Evolutionary conservation across 179 eudicot species (phyloP), one percentile per base, ranked within the genome.

Genomic region (Kewa caespitosa): DNA sequence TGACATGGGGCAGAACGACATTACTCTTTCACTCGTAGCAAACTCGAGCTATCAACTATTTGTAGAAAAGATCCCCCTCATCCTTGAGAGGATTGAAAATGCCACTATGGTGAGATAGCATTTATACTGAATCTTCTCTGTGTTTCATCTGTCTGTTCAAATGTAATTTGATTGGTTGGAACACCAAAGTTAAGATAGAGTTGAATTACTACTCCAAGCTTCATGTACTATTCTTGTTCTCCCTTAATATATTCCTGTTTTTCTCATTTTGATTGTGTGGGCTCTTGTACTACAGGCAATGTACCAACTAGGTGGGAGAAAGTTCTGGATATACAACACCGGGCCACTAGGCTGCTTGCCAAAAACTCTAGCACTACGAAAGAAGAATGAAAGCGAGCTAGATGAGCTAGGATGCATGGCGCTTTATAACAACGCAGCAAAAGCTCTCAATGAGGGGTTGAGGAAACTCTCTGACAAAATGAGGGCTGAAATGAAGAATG

Each of bases 261-360:
- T n/a, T n/a, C n/a, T n/a, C n/a, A n/a, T 78, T 28, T 57, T 65
- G 38, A 36, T 14, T 20, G 63, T 65, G 30, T 48, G 0, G 4
- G 34, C 25, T 67, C 17, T 57, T 39, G 27, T 55, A 25, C 37
- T 78, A 20, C 86, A 93, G 97, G 79, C 75, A 74, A 64, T 94
- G 64, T 90, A 92, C 37, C 83, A 86, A 10, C 68, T 85, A 73
- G 97, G 97, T 43, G 98, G 88, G 69, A 89, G 96, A 80, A 90
- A 90, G 60, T 86, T 92, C 42, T 94, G 93, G 98, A 74, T 94
- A 70, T 95, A 92, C 78, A 92, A 92, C 84, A 86, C 91, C 2
- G 98, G 97, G 48, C 98, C 98, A 23, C 81, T 94, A 2, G 98
- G 98, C 18, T 94, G 98, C 86, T 83, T 92, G 78, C 81, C 96